Base-by-base conservation (phyloP, 2,329 filamentous ascomycete genomes). In the Aspergillus sp. region DNA sequence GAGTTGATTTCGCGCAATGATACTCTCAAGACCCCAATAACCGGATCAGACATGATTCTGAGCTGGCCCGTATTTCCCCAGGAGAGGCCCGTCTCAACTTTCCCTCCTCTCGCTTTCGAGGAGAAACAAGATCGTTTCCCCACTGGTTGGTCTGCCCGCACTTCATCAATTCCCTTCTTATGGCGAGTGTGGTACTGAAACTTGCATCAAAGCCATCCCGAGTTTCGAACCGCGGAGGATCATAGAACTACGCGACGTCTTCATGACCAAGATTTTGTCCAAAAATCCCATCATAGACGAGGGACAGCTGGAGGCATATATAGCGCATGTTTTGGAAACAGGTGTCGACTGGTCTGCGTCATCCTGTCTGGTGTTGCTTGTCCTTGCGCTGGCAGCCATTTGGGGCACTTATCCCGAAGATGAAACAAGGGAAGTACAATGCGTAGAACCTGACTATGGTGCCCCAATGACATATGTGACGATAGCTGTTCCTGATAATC, bases 41-140 rank as follows among this genome's bases (percentile, higher is more conserved):
- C 65, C 3, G 65, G 65, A n/a, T 66, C 65, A 3, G 63, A 66
- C 34, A 66, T 66, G 65, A 66, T 67, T 48, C 64, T 67, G 17
- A 58, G 48, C 55, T 67, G 65, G 65, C 65, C 65, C 17, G 65
- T 67, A 8, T 66, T 67, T 32, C 65, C 65, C 4, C 56, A 48
- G 36, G 60, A 66, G 13, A 67, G 64, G 47, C 62, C 65, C 12
- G 62, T 63, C n/a, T 57, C 62, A 9, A 67, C 65, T 12, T 67
- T 67, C 42, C 65, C 65, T 24, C 57, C 64, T 30, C 18, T 51
- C 15, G 64, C 65, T 39, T 65, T 65, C 48, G 56, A 61, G 12
- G 65, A 67, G 47, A 67, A 67, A 43, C 55, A 60, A 36, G 64
- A 66, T 60, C 55, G 50, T 20, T 64, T 62, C 34, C 63, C 60